These are phyloP conservation scores for Colletotrichum sojae DNA, from an alignment of 2,329 filamentous ascomycete genomes.

Conservation along the genomic window DNA sequence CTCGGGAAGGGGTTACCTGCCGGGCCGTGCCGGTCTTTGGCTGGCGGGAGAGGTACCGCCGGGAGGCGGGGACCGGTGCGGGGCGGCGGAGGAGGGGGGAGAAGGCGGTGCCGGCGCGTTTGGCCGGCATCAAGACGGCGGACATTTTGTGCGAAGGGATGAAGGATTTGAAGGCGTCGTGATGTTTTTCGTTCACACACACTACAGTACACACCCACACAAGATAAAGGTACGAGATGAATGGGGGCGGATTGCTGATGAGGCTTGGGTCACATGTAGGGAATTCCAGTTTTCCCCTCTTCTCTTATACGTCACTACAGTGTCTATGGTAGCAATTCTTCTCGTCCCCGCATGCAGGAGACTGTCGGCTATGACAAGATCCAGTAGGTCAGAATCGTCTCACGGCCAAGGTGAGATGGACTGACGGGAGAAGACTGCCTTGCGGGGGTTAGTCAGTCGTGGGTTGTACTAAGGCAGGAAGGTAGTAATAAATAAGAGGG, in stretches of 20 bases:
- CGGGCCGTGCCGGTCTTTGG: not conserved
- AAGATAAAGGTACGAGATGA: no score
- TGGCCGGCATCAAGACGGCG: not conserved
- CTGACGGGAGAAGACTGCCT: no score
- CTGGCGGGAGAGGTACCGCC: not conserved
- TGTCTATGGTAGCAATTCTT: not conserved
- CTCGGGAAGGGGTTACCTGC: not conserved
- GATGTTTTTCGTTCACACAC: not conserved
- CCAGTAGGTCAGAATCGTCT: no score
- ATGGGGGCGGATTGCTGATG: not conserved
- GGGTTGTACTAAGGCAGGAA: no score
- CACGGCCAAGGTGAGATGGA: no score
- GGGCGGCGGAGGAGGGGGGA: not conserved
- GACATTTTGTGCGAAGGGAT: not conserved
- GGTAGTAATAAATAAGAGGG: no score
- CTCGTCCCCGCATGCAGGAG: not conserved
- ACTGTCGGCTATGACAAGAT: not conserved
- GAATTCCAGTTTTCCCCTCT: not conserved
- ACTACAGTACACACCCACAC: no score
- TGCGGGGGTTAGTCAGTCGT: no score
- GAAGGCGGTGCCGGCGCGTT: not conserved
- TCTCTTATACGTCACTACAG: conserved; percentile 1
- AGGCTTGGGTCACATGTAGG: not conserved
- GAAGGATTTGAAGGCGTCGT: not conserved
- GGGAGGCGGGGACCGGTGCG: not conserved